Base-by-base conservation (phyloP, 257 asterid genomes). In the Solanum virginianum region DNA sequence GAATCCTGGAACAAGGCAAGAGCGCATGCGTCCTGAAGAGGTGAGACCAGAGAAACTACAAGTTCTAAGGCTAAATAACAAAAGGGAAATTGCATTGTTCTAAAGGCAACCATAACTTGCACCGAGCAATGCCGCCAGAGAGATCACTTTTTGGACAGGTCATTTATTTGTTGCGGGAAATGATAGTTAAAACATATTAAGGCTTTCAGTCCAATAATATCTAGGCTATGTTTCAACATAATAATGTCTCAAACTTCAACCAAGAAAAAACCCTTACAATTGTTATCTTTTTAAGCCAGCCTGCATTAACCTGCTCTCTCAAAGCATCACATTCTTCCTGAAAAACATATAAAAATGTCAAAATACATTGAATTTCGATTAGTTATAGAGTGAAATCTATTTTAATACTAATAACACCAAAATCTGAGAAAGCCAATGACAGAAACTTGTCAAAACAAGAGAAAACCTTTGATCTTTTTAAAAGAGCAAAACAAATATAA, bases 301-400 rank as follows among this genome's bases (percentile, higher is more conserved):
- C 97, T 69, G 91, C 90, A 79, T 85, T 82, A 86, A 94, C 87
- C 86, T 86, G 92, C 43, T 84, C 84, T 84, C 82, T 88, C 87
- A 95, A 83, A 45, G 89, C 93, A 51, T 84, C 89, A 81, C 95
- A 92, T 89, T 95, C 98, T 85, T 88, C 97, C 98, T 94, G 92
- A 72, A 85, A 89, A 22, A 70, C 22, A 54, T 10, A 81, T 24
- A 1, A 11, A 68, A 32, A 49, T 83, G n/a, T 71, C 63, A 22
- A 49, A 45, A 29, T n/a, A 65, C n/a, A 36, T 26, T 10, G 22
- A 74, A 24, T n/a, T n/a, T 10, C 17, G 17, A 24, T 62, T 57
- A 83, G 65, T 47, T 5, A 65, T 15, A 13, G 81, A 15, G 20
- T 47, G 56, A 45, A 45, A 74, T 24, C 41, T 22, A 47, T 13